These are phyloP conservation scores for Dothistroma pini DNA, from an alignment of 2,329 filamentous ascomycete species.

Conservation along the genomic window DNA sequence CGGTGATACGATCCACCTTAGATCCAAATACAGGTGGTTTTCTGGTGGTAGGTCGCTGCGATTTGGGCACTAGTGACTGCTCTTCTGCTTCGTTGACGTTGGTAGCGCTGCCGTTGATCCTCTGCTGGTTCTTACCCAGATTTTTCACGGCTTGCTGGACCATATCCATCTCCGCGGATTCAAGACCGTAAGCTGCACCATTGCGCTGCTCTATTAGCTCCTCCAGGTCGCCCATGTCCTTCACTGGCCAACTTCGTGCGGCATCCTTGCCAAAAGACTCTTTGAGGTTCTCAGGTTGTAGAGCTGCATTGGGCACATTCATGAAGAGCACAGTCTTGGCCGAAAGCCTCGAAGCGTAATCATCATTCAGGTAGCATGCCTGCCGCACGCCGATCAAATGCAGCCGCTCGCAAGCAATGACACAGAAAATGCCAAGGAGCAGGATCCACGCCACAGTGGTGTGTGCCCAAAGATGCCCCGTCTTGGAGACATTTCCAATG, in stretches of 20 bases:
- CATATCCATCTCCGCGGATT: slow-evolving; percentile 45
- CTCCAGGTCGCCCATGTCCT: slow-evolving; percentile 44
- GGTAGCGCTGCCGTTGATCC: slow-evolving; percentile 8
- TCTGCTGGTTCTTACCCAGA: slow-evolving; percentile 22
- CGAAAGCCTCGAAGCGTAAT: slow-evolving; percentile 44
- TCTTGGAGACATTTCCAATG: slow-evolving; percentile 41
- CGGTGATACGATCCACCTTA: slow-evolving; percentile 91
- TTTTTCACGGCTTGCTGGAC: slow-evolving; percentile 32
- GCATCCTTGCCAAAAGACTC: slow-evolving; percentile 40
- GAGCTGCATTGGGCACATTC: slow-evolving; percentile 39
- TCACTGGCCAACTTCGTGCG: slow-evolving; percentile 43
- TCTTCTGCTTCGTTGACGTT: slow-evolving; percentile 18
- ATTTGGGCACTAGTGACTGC: slow-evolving; percentile 35
- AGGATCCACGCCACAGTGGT: slow-evolving; percentile 43
- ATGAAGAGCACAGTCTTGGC: slow-evolving; percentile 48
- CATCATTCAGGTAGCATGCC: slow-evolving; percentile 45
- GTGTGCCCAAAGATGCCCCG: slow-evolving; percentile 45
- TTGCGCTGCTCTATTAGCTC: slow-evolving; percentile 45
- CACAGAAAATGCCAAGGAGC: slow-evolving; percentile 38
- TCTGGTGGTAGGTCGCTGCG: slow-evolving; percentile 60
- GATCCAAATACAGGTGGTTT: slow-evolving; percentile 67
- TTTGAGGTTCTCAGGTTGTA: slow-evolving; percentile 29
- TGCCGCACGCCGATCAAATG: slow-evolving; percentile 48
- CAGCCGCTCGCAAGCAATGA: slow-evolving; percentile 46
- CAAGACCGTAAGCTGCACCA: slow-evolving; percentile 42